Conservation (phyloP, 2,329 filamentous ascomycete genomes). For the Truncatella angustata region DNA sequence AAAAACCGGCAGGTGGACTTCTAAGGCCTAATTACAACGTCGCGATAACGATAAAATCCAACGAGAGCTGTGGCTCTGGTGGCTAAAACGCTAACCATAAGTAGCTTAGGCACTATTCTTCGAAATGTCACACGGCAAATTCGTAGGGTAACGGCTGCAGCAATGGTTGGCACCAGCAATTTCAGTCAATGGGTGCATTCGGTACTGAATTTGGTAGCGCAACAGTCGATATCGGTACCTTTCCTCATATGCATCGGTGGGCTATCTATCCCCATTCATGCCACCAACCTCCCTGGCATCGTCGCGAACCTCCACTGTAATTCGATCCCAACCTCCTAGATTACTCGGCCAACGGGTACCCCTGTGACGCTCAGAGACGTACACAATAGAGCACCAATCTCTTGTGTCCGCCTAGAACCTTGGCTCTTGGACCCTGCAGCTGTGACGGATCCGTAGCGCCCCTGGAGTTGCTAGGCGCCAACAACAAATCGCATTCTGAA, state of each 20-base stretch:
- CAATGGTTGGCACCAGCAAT: no score
- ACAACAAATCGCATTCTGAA: not conserved
- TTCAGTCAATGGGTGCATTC: no score
- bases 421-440: not conserved
- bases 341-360: slow-evolving; percentile 1
- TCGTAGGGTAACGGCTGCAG: no score
- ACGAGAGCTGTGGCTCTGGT: no score
- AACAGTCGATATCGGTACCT: not conserved
- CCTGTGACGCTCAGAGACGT: not conserved
- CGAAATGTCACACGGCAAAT: no score
- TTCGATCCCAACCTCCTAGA: slow-evolving; percentile 4
- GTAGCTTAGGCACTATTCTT: no score
- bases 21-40: no score
- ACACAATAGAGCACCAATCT: not conserved
- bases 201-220: no score
- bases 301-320: not conserved
- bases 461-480: not conserved
- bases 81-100: no score
- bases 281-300: not conserved
- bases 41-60: no score
- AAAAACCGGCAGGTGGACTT: not conserved
- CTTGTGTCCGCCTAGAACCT: not conserved
- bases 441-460: no score
- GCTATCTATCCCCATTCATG: not conserved
- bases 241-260: no score